These are phyloP conservation scores for Blastobotrys capitulatus DNA, from an alignment of 1,139 yeast genomes.

Conservation along the genomic window DNA sequence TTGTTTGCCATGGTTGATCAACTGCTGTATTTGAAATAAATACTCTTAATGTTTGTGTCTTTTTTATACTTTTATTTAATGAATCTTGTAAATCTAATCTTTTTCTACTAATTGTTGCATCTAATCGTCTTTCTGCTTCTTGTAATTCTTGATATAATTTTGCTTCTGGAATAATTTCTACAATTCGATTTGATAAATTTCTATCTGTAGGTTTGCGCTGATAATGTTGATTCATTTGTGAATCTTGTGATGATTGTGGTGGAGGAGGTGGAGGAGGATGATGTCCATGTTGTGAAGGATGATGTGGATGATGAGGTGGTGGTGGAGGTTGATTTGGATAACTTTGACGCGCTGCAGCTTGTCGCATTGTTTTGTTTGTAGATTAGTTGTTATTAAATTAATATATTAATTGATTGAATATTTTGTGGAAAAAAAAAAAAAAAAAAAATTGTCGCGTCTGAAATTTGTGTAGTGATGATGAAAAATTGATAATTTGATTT, in stretches of 20 bases:
- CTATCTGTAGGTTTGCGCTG: constrained; percentile 63
- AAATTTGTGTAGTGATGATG: too few relatives aligned
- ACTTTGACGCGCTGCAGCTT: not conserved
- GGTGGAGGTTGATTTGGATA: not conserved
- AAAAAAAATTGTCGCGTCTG: too few relatives aligned
- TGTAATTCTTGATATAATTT: constrained; percentile 61
- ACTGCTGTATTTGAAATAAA: constrained; percentile 77
- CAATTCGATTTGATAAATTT: constrained; percentile 56
- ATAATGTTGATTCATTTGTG: constrained; percentile 19
- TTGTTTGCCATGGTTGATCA: constrained; percentile 86
- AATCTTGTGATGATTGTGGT: not conserved
- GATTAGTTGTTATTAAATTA: too few relatives aligned
- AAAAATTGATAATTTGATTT: too few relatives aligned
- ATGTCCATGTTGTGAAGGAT: not conserved
- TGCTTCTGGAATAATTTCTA: constrained; percentile 66
- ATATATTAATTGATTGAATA: too few relatives aligned
- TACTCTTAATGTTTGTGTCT: constrained; percentile 59
- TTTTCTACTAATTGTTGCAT: constrained; percentile 75
- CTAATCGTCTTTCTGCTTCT: constrained; percentile 75
- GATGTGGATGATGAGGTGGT: not conserved
- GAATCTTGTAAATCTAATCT: constrained; percentile 81
- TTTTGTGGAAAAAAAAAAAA: too few relatives aligned
- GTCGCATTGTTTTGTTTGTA: not conserved
- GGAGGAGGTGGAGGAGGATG: not conserved
- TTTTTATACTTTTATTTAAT: constrained; percentile 39